Evolutionary conservation across 139 green algal species (phyloP).

Genomic region (Volvox reticuliferus): DNA sequence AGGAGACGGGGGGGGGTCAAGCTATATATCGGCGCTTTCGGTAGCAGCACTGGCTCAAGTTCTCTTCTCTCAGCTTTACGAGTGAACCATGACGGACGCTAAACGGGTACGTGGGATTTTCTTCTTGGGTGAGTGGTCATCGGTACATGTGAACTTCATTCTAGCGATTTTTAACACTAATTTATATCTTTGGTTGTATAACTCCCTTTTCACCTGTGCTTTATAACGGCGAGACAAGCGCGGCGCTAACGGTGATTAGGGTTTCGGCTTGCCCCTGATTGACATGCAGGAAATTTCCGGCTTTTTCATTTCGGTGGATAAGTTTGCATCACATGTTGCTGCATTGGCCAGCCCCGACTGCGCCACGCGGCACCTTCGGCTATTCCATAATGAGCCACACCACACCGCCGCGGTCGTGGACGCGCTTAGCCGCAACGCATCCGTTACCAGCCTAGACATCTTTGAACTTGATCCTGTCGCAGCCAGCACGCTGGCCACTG

Average conservation of each 20-base stretch:
- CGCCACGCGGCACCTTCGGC: background rate
- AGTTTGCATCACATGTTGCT: background rate
- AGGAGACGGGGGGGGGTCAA: too few relatives aligned
- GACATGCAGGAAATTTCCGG: conserved; percentile 32
- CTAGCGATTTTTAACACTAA: too few relatives aligned
- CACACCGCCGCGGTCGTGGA: conserved; percentile 2
- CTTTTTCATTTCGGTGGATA: conserved; percentile 32
- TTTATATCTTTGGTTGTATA: too few relatives aligned
- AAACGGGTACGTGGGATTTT: background rate
- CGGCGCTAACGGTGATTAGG: too few relatives aligned
- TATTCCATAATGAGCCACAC: conserved; percentile 41
- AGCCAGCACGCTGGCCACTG: background rate
- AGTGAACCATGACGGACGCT: background rate
- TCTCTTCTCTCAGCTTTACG: background rate
- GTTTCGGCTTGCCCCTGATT: background rate
- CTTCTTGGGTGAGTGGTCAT: background rate
- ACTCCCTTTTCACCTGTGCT: background rate
- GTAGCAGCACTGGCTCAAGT: too few relatives aligned
- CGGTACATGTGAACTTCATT: too few relatives aligned
- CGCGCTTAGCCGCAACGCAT: background rate
- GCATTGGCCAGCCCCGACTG: conserved; percentile 13
- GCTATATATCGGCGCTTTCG: too few relatives aligned
- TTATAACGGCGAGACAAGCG: too few relatives aligned
- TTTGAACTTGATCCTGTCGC: conserved; percentile 1
- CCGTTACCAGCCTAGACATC: conserved; percentile 1